Base-by-base conservation (phyloP, 495 filamentous ascomycete genomes). In the Penicillium parvum region DNA sequence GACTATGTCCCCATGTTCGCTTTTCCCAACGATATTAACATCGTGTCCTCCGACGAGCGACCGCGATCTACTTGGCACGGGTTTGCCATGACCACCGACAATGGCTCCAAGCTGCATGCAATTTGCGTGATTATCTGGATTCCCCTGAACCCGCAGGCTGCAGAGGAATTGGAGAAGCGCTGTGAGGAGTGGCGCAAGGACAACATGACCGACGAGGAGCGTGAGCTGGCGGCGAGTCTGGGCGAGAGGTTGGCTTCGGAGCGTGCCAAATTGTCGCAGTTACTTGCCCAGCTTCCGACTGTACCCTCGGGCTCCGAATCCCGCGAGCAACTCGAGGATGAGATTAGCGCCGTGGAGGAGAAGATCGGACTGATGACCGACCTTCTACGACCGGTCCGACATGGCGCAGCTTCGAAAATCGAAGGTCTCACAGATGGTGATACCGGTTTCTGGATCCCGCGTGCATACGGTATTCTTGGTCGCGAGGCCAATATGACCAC, bases 1-100 rank as follows among this genome's bases (percentile, higher is more conserved):
- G 91, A 98, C 57, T 97, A 96, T 53, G 88, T 98, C 26, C 92
- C 92, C 18, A 97, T 98, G 92, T 98, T 97, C 56, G 90, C 92
- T 15, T 98, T 97, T 55, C 92, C 92, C 19, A 96, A 98, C 63
- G 92, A 98, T 65, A 88, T 98, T 53, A 88, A 88, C 43, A 91
- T 98, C 37, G 86, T 97, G 6, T 96, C 92, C 7, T 88, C 88
- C 2, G 92, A 98, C 57, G 90, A 97, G 57, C 77, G 88, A 47
- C 92, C 92, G 2, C 75, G 90, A 40, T 85, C 92, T 30, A 96
- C 91, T 15, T 98, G 92, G 92, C 92, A 98, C 72, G 92, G 92
- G 29, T 98, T 97, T 61, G 89, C 87, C 44, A 97, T 98, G 92
- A 98, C 92, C 3, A 86, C 83, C 29, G 83, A 84, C 23, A 92